Evolutionary conservation across 345 rosid species (phyloP).

Genomic region (Moricandia arvensis): DNA sequence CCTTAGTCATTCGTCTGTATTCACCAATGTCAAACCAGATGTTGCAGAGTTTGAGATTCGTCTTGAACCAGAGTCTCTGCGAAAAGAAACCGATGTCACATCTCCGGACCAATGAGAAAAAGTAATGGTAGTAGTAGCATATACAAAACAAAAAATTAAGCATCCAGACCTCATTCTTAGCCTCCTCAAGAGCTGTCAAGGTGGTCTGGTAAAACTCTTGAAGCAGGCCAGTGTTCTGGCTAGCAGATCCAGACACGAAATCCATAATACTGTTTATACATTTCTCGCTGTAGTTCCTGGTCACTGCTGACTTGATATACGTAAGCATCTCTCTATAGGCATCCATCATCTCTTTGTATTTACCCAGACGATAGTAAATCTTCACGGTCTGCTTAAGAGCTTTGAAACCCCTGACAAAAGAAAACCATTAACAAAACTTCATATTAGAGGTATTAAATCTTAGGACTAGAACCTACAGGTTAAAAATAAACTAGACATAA

Average conservation of each 20-base stretch:
- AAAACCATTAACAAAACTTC: conserved; percentile 3
- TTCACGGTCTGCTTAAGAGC: conserved; percentile 97
- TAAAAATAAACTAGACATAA: neutral
- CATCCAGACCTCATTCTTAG: conserved; percentile 86
- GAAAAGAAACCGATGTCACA: conserved; percentile 29
- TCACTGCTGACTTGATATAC: conserved; percentile 97
- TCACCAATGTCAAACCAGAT: conserved; percentile 98
- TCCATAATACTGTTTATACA: conserved; percentile 99
- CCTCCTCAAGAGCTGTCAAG: conserved; percentile 96
- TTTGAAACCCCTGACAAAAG: conserved; percentile 82
- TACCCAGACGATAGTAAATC: conserved; percentile 88
- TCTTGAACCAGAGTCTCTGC: conserved; percentile 99
- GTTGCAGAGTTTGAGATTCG: conserved; percentile 96
- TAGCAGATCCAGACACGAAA: conserved; percentile 97
- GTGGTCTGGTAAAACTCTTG: conserved; percentile 96
- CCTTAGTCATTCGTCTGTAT: conserved; percentile 98
- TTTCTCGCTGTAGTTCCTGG: conserved; percentile 95
- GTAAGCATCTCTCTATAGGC: conserved; percentile 93
- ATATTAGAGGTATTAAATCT: neutral
- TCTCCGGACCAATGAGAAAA: conserved; percentile 6
- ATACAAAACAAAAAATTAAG: neutral
- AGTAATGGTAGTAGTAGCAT: neutral
- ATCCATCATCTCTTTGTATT: conserved; percentile 92
- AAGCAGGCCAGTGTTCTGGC: conserved; percentile 83
- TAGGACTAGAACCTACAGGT: neutral